Conservation (phyloP, 441 rosid species). For the Populus hybrid region DNA sequence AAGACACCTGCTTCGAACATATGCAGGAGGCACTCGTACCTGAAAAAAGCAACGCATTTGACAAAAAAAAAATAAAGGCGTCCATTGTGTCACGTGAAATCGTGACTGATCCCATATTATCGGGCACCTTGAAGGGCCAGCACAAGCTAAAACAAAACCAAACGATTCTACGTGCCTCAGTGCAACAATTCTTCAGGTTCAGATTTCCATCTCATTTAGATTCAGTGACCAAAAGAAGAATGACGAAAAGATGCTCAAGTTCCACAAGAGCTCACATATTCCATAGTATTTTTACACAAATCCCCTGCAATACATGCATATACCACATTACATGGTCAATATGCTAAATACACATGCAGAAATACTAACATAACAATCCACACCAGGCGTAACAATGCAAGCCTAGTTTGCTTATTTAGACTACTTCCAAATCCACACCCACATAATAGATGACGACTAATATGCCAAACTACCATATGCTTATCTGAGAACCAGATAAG, state of each 20-base stretch:
- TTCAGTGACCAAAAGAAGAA: background rate
- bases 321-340: background rate
- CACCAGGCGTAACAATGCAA: background rate
- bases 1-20: no score
- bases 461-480: background rate
- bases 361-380: background rate
- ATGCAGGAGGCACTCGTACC: no score
- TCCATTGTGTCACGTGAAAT: no score
- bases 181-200: background rate
- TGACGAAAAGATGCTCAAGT: background rate
- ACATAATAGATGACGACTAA: background rate
- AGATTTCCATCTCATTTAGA: background rate
- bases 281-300: background rate
- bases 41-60: no score
- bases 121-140: no score
- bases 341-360: background rate
- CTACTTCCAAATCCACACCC: background rate
- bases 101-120: no score
- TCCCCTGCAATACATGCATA: background rate
- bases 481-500: background rate
- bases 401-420: background rate
- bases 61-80: no score
- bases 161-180: background rate
- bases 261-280: background rate
- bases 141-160: no score